A percentile compares a stretch with the other conserved stretches of the same genome.
Conservation (phyloP, 2,329 filamentous ascomycete genomes). For the Teratosphaeria viscida region DNA sequence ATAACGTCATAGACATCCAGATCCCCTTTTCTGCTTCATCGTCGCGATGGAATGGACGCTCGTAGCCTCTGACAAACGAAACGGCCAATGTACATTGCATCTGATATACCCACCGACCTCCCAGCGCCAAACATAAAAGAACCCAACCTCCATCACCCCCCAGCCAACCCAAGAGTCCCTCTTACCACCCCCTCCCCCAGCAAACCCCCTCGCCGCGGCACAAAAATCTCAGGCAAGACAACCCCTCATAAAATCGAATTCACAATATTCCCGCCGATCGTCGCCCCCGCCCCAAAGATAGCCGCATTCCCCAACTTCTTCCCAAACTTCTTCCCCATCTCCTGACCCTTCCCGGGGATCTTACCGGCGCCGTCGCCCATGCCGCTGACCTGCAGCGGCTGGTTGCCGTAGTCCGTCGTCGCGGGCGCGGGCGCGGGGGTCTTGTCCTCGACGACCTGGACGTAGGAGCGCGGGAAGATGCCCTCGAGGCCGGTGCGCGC, state of each 20-base stretch:
- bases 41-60: too few relatives aligned
- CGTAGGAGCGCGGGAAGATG: conserved; percentile 92
- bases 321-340: conserved; percentile 84
- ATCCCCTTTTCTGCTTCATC: too few relatives aligned
- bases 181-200: not conserved
- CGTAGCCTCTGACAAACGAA: not conserved
- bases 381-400: conserved; percentile 65
- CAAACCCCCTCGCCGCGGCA: not conserved
- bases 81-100: not conserved
- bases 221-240: not conserved
- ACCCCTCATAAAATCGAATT: conserved; percentile 68
- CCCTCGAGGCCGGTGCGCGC: conserved; percentile 72
- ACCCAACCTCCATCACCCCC: too few relatives aligned
- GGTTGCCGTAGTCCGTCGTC: conserved; percentile 44
- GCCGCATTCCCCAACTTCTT: conserved; percentile 83
- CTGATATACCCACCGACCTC: not conserved
- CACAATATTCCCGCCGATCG: conserved; percentile 79
- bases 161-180: not conserved
- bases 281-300: conserved; percentile 87
- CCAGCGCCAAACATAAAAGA: not conserved
- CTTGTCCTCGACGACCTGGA: conserved; percentile 59
- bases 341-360: conserved; percentile 47
- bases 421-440: conserved; percentile 43
- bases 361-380: conserved; percentile 37
- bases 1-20: too few relatives aligned